phyloP scores from a whole-genome alignment of 2,329 filamentous ascomycete species.

The Calonectria pseudoturangicola region DNA sequence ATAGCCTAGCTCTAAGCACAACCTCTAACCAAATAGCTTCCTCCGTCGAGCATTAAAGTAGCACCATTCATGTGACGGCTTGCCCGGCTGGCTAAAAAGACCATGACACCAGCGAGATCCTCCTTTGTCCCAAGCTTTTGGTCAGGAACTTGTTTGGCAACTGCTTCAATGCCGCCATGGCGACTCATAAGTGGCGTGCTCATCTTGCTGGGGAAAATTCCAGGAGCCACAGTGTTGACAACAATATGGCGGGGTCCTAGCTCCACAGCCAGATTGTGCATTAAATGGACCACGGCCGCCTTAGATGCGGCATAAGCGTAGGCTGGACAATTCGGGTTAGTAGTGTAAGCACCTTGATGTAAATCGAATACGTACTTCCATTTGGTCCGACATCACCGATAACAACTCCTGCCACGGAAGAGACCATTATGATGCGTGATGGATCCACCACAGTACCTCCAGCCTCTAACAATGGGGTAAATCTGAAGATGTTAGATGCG shows the following conservation, averaged over 20 bases:
- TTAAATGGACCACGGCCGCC: constrained; percentile 15
- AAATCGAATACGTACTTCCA: neutral
- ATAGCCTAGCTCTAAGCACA: neutral
- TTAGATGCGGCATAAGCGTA: constrained; percentile 14
- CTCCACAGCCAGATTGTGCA: constrained; percentile 30
- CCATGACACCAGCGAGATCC: constrained; percentile 30
- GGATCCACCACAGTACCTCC: constrained; percentile 12
- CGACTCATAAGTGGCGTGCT: constrained; percentile 18
- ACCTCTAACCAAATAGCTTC: constrained; percentile 28
- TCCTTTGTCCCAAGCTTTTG: constrained; percentile 29
- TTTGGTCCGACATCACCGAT: constrained; percentile 15
- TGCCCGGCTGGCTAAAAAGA: constrained; percentile 25
- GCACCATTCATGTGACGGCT: constrained; percentile 27
- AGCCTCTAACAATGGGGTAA: constrained; percentile 9
- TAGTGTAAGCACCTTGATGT: too few relatives aligned
- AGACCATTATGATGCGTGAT: constrained; percentile 15
- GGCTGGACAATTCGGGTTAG: neutral
- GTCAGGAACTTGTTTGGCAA: constrained; percentile 22
- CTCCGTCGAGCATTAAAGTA: constrained; percentile 25
- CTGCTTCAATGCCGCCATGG: constrained; percentile 21
- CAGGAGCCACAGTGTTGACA: constrained; percentile 21
- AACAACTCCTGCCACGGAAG: constrained; percentile 8
- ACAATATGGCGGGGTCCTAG: constrained; percentile 25
- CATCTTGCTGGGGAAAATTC: constrained; percentile 27
- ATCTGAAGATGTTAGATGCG: neutral